Conservation (phyloP, 495 filamentous ascomycete species). For the Lophiotrema nucula region DNA sequence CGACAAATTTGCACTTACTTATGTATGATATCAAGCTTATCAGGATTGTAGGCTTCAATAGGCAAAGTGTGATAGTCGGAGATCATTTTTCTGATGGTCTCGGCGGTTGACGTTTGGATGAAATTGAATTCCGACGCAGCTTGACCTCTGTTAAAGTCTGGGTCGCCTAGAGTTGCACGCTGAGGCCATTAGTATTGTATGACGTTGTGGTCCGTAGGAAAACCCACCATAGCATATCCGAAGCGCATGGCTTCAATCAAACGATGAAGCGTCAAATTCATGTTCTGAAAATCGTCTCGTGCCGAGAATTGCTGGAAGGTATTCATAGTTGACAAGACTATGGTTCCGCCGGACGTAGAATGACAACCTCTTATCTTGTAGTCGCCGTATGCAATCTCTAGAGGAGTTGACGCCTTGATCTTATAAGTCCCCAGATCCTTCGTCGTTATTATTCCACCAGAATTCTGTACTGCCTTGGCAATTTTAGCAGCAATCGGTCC, state of each 20-base stretch:
- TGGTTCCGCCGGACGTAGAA: not conserved
- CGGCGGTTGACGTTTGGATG: not conserved
- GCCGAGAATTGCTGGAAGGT: not conserved
- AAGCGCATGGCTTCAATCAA: not conserved
- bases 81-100: not conserved
- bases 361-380: not conserved
- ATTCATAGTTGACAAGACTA: not conserved
- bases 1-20: not conserved
- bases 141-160: not conserved
- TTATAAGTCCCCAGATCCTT: not conserved
- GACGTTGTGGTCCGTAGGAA: not conserved
- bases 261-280: not conserved
- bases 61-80: not conserved
- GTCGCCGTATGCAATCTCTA: not conserved
- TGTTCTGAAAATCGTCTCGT: not conserved
- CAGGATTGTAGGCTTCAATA: not conserved
- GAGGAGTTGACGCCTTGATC: not conserved
- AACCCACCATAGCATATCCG: not conserved
- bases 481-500: constrained; percentile 69
- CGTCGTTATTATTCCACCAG: not conserved
- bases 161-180: not conserved
- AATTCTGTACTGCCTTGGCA: constrained; percentile 40
- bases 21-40: not conserved
- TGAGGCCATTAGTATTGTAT: not conserved
- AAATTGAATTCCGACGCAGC: not conserved